Evolutionary conservation across 2,329 filamentous ascomycete genomes (phyloP), one percentile per base, ranked within the genome.

Genomic region (Rhinocladiella similis): DNA sequence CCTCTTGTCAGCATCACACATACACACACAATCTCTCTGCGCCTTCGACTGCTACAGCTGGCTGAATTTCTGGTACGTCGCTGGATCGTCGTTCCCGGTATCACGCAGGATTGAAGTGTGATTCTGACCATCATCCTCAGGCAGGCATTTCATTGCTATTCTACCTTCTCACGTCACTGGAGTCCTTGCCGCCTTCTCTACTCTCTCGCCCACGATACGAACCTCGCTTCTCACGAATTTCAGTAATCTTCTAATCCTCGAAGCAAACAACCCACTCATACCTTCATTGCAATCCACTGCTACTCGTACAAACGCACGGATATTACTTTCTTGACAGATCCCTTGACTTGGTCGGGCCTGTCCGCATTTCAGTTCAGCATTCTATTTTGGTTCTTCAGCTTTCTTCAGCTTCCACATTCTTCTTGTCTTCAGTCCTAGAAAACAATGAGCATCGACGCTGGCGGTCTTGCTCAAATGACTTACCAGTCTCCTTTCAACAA

Each of bases 381-480:
- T 9, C 25, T 12, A 33, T 33, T 7, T 12, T 33, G 29, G 38
- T 43, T 53, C 47, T 27, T 38, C 52, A 47, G 38, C 47, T 50
- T 43, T 53, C 47, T 27, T 38, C 52, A 47, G 38, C 47, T 50
- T 52, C 38, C 55, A 54, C 36, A 61, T 25, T 53, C 54, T 48
- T 52, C 47, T 27, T 39, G 47, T 45, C 33, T 48, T 41, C 29
- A 39, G 29, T 18, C 35, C 38, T 59, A 59, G 56, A 59, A 50
- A 45, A 62, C 46, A 57, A 64, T 65, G 64, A 65, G 64, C 59
- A 76, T 95, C 88, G 89, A 96, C 93, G 87, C 93, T 85, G 93
- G 93, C 84, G 91, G 91, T 94, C 90, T 96, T 81, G 88, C 91
- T 94, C 91, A 95, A 84, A 97, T 97, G 93, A 90, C 91, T 80